phyloP scores from a whole-genome alignment of 176 grass and related monocot genomes.

The Lolium perenne region DNA sequence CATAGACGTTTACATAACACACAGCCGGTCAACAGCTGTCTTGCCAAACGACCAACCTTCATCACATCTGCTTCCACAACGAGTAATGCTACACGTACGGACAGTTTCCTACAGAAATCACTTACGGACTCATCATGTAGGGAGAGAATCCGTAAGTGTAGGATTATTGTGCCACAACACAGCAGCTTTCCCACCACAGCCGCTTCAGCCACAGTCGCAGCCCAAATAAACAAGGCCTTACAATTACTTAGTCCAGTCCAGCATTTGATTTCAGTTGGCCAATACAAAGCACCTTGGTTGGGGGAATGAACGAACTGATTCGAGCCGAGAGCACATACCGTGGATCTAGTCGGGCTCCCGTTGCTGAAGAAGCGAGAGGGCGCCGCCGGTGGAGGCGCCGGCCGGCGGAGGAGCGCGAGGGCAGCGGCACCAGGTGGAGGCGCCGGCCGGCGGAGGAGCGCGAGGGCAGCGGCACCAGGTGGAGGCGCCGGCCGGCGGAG shows the following conservation, averaged over 20 bases:
- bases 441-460: background rate
- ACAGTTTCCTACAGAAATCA: too few relatives aligned
- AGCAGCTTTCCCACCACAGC: too few relatives aligned
- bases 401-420: background rate
- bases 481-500: background rate
- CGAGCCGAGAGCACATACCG: background rate
- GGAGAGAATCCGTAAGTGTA: too few relatives aligned
- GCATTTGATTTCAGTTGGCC: background rate
- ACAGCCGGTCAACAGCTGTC: too few relatives aligned
- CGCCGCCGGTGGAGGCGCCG: background rate
- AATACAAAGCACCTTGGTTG: background rate
- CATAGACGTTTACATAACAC: too few relatives aligned
- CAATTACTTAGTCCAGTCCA: constrained; percentile 10
- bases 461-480: background rate
- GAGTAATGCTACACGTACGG: too few relatives aligned
- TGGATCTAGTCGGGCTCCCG: background rate
- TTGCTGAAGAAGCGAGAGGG: constrained; percentile 11
- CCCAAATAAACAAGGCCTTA: too few relatives aligned
- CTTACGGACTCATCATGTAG: too few relatives aligned
- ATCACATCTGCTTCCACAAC: too few relatives aligned
- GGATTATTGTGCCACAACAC: too few relatives aligned
- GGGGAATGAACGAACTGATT: background rate
- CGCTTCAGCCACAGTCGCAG: too few relatives aligned
- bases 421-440: background rate
- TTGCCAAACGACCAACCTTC: too few relatives aligned